Base-by-base conservation (phyloP, 371 early-diverging fungal genomes). In the Apophysomyces trapeziformis region DNA sequence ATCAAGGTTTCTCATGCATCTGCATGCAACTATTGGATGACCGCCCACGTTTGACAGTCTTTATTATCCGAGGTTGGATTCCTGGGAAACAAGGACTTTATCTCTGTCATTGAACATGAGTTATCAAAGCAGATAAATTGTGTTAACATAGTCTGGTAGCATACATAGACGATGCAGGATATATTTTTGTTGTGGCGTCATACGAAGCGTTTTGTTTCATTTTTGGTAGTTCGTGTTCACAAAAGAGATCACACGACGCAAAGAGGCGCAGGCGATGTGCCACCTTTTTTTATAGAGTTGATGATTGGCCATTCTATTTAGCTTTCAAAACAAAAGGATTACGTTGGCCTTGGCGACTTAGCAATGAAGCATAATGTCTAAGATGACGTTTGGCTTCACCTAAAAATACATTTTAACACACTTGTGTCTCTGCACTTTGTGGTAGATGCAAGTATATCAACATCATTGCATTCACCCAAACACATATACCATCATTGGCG, bases 181-280 rank as follows among this genome's bases (percentile, higher is more conserved):
- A 5, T 50, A 21, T 50, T 50, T 21, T 21, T 50, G 54, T 50
- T 50, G 54, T 50, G 54, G 54, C 54, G 54, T 50, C 54, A 50
- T 26, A 50, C 32, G 9, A 50, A 50, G n/a, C 11, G 7, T 21
- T 50, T 50, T 50, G 21, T 5, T 50, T 50, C 54, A 26, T 50
- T 18, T 50, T 18, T 50, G 54, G 54, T 50, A 50, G 54, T 50
- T 50, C 21, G 54, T 50, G 54, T 50, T 21, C 54, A 21, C 21
- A 32, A 50, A 32, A n/a, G 41, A n/a, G 54, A 50, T 50, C 54
- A 50, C 54, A 50, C 32, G 54, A 50, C 54, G n/a, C n/a, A 50
- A 45, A 50, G 54, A 16, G 54, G 54, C 54, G 54, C 54, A 50
- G 54, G 21, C 54, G 54, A 21, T 50, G 54, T 50, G 54, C 54